phyloP scores from a whole-genome alignment of 2,329 filamentous ascomycete species.

The Ploettnerulaceae sp. region DNA sequence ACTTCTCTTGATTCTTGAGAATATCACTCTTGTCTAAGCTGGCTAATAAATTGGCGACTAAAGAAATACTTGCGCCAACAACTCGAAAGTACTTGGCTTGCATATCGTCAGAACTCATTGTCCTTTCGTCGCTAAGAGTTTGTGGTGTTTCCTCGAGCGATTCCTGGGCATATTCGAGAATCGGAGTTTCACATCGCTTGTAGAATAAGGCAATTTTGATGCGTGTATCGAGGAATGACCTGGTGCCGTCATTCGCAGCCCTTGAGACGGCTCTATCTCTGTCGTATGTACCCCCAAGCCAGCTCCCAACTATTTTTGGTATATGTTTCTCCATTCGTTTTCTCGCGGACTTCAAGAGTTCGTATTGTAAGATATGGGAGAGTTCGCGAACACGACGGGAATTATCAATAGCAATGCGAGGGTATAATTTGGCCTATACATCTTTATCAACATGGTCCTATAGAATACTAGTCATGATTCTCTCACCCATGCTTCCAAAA shows the following conservation, averaged over 20 bases:
- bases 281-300: slow-evolving; percentile 87
- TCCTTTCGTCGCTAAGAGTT: slow-evolving; percentile 85
- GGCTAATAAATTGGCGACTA: slow-evolving; percentile 50
- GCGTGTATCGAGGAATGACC: slow-evolving; percentile 68
- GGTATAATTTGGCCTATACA: slow-evolving; percentile 73
- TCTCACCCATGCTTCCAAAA: slow-evolving; percentile 86
- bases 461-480: background rate
- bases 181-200: slow-evolving; percentile 73
- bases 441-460: background rate
- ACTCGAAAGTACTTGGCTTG: slow-evolving; percentile 82
- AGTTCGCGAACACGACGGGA: slow-evolving; percentile 83
- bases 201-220: slow-evolving; percentile 76
- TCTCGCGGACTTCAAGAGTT: slow-evolving; percentile 57
- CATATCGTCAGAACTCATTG: slow-evolving; percentile 77
- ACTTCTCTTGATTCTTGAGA: slow-evolving; percentile 53
- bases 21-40: slow-evolving; percentile 48
- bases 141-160: slow-evolving; percentile 75
- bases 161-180: slow-evolving; percentile 76
- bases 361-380: slow-evolving; percentile 68
- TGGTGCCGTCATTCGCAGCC: slow-evolving; percentile 72
- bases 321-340: slow-evolving; percentile 82
- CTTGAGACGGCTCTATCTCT: slow-evolving; percentile 71
- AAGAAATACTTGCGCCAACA: slow-evolving; percentile 48
- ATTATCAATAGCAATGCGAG: slow-evolving; percentile 85
- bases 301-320: slow-evolving; percentile 74